Evolutionary conservation across 2,329 filamentous ascomycete species (phyloP), one percentile per base, ranked within the genome.

Genomic region (Talaromyces sp.): DNA sequence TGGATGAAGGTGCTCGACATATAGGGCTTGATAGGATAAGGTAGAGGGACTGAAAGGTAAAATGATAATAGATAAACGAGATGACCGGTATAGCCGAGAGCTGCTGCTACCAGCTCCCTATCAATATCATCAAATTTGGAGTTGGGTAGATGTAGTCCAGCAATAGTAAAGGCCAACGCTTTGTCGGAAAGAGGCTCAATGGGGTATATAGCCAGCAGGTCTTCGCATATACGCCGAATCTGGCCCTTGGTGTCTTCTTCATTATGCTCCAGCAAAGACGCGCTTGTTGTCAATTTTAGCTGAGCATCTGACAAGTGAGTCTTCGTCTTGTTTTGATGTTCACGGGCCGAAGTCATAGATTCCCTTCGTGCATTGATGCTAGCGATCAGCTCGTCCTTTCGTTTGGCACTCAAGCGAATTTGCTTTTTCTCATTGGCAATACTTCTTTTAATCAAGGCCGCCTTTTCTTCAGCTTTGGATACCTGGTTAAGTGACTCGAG

Each of bases 141-240:
- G 72, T 97, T 97, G 0, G 94, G 92, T 0, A 98, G 82, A 2
- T 87, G 81, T 1, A 97, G 80, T 16, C 86, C 87, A 71, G 91
- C 89, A 67, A 99, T 96, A 13, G 89, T 92, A 76, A 98, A 98
- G 0, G 88, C 85, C 1, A 98, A 84, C 0, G 92, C 85, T 68
- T 84, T 83, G 63, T 82, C 81, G 3, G 82, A 78, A 7, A 88
- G 76, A 2, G 93, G 89, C 9, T 88, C 85, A 66, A 99, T 96
- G 3, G 90, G 88, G 73, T 93, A 97, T 64, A 97, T 91, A 31
- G 82, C 80, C 13, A 87, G 81, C 0, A 99, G 82, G 68, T 97
- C 93, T 69, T 95, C 89, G 75, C 92, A 93, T 63, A 98, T 91
- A 41, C 95, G 89, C 14, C 93, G 87, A 24, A 93, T 87, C 76